Conservation (phyloP, 805 yeast genomes). For the Metschnikowia dekortorum region DNA sequence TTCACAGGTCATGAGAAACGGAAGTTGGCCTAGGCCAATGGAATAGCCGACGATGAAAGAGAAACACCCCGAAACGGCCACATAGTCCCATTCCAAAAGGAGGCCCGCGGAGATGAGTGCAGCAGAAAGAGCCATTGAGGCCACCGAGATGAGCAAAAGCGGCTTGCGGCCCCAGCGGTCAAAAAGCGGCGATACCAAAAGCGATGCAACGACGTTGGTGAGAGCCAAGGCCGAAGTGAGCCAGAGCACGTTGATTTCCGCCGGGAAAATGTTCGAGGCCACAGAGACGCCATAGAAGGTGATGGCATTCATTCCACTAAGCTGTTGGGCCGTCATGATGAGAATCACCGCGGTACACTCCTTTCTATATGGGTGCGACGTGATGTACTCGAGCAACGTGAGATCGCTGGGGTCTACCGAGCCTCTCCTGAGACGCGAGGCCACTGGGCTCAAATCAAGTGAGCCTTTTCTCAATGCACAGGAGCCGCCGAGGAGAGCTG, state of each 20-base stretch:
- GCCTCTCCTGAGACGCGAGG: neutral
- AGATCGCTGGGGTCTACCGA: conserved; percentile 28
- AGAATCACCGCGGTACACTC: conserved; percentile 29
- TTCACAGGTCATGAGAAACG: conserved; percentile 36
- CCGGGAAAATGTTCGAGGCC: conserved; percentile 13
- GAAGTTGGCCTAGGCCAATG: conserved; percentile 35
- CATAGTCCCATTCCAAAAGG: conserved; percentile 10
- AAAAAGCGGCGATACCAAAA: conserved; percentile 15
- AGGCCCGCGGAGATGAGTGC: conserved; percentile 26
- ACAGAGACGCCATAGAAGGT: conserved; percentile 23
- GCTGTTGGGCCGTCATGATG: conserved; percentile 37
- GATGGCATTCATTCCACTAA: conserved; percentile 27
- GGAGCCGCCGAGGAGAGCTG: conserved; percentile 2
- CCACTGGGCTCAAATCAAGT: neutral
- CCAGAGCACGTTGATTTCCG: conserved; percentile 13
- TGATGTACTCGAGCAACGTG: conserved; percentile 20
- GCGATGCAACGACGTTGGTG: conserved; percentile 17
- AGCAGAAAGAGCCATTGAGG: conserved; percentile 22
- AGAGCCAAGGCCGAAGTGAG: conserved; percentile 18
- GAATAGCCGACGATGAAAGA: conserved; percentile 32
- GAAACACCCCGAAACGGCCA: conserved; percentile 27
- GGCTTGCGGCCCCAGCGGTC: conserved; percentile 22
- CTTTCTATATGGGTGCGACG: conserved; percentile 16
- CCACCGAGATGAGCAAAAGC: conserved; percentile 24
- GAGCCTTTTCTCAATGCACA: neutral